A percentile compares a stretch with the other conserved stretches of the same genome.
Evolutionary conservation across 2,329 filamentous ascomycete genomes (phyloP).

Genomic region (Elsinoe australis): DNA sequence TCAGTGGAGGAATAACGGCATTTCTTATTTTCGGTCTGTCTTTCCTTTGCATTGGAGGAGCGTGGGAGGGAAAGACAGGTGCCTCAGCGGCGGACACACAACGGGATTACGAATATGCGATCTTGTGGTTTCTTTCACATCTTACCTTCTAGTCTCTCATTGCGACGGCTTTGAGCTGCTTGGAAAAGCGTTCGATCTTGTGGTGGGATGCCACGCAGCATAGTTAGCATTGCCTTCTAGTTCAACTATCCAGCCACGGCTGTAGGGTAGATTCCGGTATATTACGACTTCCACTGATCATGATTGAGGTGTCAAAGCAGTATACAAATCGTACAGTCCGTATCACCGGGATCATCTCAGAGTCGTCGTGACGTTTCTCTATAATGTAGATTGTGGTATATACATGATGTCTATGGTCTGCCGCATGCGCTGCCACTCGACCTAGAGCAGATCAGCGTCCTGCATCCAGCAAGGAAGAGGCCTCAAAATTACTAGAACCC

Average conservation of each 20-base stretch:
- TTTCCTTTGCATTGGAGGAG: neutral
- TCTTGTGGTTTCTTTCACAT: neutral
- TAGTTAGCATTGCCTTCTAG: slow-evolving; percentile 1
- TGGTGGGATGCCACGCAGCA: neutral
- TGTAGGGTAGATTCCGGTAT: neutral
- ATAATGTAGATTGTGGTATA: no score
- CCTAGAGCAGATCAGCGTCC: no score
- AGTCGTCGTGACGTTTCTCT: no score
- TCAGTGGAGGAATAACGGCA: neutral
- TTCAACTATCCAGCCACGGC: neutral
- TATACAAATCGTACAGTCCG: no score
- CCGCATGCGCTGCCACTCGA: no score
- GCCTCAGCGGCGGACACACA: slow-evolving; percentile 6
- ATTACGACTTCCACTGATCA: no score
- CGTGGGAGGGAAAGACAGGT: neutral
- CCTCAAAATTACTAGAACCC: neutral
- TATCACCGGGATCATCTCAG: no score
- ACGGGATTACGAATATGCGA: neutral
- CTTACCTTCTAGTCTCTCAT: slow-evolving; percentile 8
- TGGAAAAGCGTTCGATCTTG: slow-evolving; percentile 6
- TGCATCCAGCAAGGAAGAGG: neutral
- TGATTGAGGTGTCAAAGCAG: no score
- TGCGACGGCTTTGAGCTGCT: neutral
- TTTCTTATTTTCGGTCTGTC: neutral
- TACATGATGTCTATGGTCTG: no score